Percentiles rank a stretch among this genome's conserved stretches.
Conservation (phyloP, 202 grass and related monocot genomes). For the Brachypodium distachyon region DNA sequence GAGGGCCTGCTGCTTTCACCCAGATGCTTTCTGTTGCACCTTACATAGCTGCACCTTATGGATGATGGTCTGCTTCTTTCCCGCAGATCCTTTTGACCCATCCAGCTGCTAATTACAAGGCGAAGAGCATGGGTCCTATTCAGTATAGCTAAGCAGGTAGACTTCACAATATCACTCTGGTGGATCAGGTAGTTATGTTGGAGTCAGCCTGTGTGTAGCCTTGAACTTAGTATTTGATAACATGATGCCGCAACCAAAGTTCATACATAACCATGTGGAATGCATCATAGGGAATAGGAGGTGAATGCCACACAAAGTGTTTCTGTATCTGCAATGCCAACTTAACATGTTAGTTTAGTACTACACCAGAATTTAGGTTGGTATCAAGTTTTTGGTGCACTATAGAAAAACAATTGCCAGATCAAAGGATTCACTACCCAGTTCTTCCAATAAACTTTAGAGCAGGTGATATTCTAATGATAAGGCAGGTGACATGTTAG, state of each 20-base stretch:
- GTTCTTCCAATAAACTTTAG: neutral
- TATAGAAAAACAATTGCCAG: neutral
- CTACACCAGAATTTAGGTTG: neutral
- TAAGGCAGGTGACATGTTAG: neutral
- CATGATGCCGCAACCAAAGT: conserved; percentile 74
- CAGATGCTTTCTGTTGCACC: neutral
- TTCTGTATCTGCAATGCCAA: conserved; percentile 68
- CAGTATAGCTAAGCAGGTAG: neutral
- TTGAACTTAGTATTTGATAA: conserved; percentile 66
- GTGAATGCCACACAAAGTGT: conserved; percentile 95
- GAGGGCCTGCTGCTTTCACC: neutral
- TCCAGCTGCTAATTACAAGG: neutral
- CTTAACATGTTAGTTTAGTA: conserved; percentile 6
- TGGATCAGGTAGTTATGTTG: conserved; percentile 11
- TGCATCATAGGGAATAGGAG: conserved; percentile 72
- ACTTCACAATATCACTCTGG: neutral
- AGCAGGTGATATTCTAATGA: neutral
- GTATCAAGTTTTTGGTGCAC: neutral
- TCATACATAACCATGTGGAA: conserved; percentile 99
- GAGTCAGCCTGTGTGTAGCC: neutral
- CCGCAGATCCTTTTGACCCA: neutral
- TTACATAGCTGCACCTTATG: neutral
- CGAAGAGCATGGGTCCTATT: neutral
- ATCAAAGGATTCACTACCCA: neutral
- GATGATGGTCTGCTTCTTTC: too few relatives aligned